Base-by-base conservation (phyloP, 176 grass and related monocot genomes). In the Hordeum marinum region DNA sequence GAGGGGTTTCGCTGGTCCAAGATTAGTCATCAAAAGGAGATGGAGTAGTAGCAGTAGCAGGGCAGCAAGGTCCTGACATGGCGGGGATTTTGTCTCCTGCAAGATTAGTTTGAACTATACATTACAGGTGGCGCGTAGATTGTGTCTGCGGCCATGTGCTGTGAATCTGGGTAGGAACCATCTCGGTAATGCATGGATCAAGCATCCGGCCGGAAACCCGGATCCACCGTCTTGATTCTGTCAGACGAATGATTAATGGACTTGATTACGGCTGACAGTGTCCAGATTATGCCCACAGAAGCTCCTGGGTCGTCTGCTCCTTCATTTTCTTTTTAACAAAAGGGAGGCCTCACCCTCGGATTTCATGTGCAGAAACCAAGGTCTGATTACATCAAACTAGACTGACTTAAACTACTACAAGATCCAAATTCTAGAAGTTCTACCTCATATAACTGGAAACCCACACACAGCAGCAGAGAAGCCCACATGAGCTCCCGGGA, bases 111-210 rank as follows among this genome's bases (percentile, higher is more conserved):
- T 11, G 18, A 39, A 69, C 35, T 34, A 34, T 34, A 4, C 32
- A 41, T 37, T 68, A 69, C 40, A 59, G 71, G 36, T 82, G 85
- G 59, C 67, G 36, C 71, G 26, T 36, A 75, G 65, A 40, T 46
- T 76, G 20, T 17, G 43, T 17, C 29, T 29, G 29, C 29, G 29
- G 29, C 29, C 29, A 29, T 29, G 29, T 29, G 29, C 29, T 29
- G 29, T 29, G 29, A 29, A 42, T 41, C 57, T 62, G 76, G 36
- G 21, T n/a, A n/a, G n/a, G n/a, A n/a, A n/a, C n/a, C n/a, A n/a
- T n/a, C n/a, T n/a, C n/a, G n/a, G n/a, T 29, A 1, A 72, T 46
- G 69, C 17, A 48, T 4, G 34, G 34, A 45, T 67, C 23, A 57
- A 31, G 11, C 23, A 21, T n/a, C 62, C 37, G 2, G 27, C 24